These are phyloP conservation scores for Starmerella vitae DNA, from an alignment of 805 yeast species.

Conservation along the genomic window DNA sequence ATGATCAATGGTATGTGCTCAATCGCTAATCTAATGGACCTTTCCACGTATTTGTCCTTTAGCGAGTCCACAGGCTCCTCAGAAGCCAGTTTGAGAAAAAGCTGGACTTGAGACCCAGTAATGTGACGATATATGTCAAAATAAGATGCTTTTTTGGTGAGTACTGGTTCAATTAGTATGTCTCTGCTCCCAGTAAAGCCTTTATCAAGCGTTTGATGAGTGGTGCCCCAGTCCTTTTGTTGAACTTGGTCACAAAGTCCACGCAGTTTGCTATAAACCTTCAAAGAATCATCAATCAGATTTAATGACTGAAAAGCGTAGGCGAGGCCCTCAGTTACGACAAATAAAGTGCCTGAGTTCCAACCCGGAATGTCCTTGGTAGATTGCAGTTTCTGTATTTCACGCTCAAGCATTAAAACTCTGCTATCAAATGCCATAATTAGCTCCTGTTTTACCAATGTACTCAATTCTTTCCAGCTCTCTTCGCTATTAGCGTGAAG, in stretches of 20 bases:
- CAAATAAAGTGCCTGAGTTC: constrained; percentile 35
- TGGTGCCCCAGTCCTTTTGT: constrained; percentile 9
- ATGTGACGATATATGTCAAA: constrained; percentile 31
- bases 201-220: constrained; percentile 5
- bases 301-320: constrained; percentile 41
- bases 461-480: constrained; percentile 36
- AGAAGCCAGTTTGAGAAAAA: constrained; percentile 24
- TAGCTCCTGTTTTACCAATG: constrained; percentile 37
- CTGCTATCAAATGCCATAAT: constrained; percentile 42
- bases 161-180: constrained; percentile 24
- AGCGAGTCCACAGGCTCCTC: constrained; percentile 19
- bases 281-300: constrained; percentile 47
- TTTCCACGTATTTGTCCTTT: constrained; percentile 21
- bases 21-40: constrained; percentile 6
- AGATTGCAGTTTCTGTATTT: constrained; percentile 30
- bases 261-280: constrained; percentile 37
- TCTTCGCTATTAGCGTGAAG: constrained; percentile 10
- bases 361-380: constrained; percentile 31
- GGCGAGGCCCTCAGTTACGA: constrained; percentile 39
- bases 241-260: constrained; percentile 14
- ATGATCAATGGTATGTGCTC: constrained; percentile 13
- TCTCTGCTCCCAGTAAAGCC: constrained; percentile 15
- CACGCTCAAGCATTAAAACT: constrained; percentile 31
- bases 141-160: constrained; percentile 27
- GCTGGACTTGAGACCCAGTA: constrained; percentile 27